Percentiles rank a stretch among this genome's conserved stretches.
These are phyloP conservation scores for Meripilus lineatus DNA, from an alignment of 1,284 basidiomycete species.

Conservation along the genomic window DNA sequence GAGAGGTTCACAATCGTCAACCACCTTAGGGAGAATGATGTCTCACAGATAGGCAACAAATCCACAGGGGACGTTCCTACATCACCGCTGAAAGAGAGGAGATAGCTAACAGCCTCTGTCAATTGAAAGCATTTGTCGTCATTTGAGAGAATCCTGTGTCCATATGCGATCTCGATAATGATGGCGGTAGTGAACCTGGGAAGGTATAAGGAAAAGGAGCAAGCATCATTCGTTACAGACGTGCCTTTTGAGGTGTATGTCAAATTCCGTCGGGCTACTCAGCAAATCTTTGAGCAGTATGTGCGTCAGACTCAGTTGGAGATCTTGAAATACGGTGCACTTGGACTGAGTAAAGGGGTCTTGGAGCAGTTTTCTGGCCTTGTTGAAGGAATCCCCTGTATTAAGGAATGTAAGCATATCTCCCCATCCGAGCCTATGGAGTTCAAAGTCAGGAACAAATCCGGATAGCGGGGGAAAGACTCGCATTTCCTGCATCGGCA, in stretches of 20 bases:
- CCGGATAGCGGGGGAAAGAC: neutral
- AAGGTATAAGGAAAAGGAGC: too few species aligned
- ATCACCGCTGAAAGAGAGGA: constrained; percentile 14
- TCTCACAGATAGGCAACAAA: constrained; percentile 19
- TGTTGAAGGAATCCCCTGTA: too few species aligned
- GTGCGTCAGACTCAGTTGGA: constrained; percentile 1
- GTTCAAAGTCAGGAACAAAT: too few species aligned
- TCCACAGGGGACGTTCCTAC: constrained; percentile 16
- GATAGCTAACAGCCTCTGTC: constrained; percentile 16
- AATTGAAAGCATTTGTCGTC: constrained; percentile 18
- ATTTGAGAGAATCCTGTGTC: constrained; percentile 17
- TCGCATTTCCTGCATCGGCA: neutral
- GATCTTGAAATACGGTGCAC: neutral
- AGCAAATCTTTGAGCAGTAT: constrained; percentile 5
- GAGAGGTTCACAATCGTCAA: constrained; percentile 9
- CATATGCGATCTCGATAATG: constrained; percentile 23
- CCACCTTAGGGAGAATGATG: neutral
- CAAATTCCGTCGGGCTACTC: neutral
- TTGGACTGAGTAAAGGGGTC: too few species aligned
- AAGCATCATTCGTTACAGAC: too few species aligned
- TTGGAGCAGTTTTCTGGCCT: too few species aligned
- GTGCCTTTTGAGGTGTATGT: neutral
- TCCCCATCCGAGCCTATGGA: too few species aligned
- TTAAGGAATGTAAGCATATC: too few species aligned
- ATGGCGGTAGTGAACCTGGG: constrained; percentile 16